Conservation (phyloP, 345 rosid genomes). For the Cardamine resedifolia region DNA sequence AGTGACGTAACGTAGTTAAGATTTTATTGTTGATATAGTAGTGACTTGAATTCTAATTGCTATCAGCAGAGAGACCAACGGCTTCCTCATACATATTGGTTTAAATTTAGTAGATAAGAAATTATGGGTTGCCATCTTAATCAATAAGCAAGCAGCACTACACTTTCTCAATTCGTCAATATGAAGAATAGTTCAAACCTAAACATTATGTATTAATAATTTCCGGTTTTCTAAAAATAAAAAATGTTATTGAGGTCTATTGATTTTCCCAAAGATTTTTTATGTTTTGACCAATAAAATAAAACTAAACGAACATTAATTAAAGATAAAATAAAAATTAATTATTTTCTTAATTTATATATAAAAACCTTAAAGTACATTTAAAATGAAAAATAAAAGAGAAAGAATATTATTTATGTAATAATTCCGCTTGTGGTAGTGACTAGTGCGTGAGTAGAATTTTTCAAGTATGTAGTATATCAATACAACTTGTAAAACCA, state of each 20-base stretch:
- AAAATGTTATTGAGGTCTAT: background rate
- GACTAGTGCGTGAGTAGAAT: slow-evolving; percentile 11
- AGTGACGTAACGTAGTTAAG: background rate
- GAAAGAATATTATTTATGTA: too few relatives aligned
- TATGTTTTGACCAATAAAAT: too few relatives aligned
- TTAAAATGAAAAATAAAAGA: too few relatives aligned
- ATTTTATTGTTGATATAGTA: background rate
- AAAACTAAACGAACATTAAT: too few relatives aligned
- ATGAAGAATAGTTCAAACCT: background rate
- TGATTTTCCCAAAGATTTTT: background rate
- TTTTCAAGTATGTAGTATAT: background rate
- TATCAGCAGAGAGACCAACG: background rate
- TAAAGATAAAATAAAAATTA: too few relatives aligned
- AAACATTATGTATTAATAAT: background rate
- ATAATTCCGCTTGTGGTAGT: background rate
- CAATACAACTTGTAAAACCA: slow-evolving; percentile 22
- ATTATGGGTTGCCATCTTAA: slow-evolving; percentile 1
- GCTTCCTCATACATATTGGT: background rate
- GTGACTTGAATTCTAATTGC: background rate
- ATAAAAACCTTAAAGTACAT: too few relatives aligned
- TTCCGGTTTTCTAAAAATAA: background rate
- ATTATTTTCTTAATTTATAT: too few relatives aligned
- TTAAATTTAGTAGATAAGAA: background rate
- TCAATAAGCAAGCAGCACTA: slow-evolving; percentile 23
- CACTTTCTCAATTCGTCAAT: slow-evolving; percentile 13